Evolutionary conservation across 2,329 filamentous ascomycete species (phyloP).

Genomic region (Tolypocladium album): DNA sequence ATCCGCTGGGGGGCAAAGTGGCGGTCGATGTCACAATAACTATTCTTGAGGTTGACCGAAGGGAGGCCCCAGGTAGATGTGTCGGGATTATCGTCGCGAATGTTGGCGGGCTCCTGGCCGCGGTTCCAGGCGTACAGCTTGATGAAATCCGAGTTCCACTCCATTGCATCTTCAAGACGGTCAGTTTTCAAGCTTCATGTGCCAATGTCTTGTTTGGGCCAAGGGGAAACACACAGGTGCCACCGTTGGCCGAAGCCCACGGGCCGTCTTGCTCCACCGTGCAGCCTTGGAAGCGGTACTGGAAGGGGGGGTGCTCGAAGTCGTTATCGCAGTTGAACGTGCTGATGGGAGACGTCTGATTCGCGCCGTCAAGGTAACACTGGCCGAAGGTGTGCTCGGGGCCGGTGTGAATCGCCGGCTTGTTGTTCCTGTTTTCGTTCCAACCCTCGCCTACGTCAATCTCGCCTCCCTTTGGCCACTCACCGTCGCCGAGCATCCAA

Average conservation of each 20-base stretch:
- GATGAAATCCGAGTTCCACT: background rate
- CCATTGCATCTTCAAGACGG: background rate
- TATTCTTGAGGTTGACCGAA: background rate
- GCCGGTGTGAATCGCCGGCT: background rate
- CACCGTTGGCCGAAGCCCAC: background rate
- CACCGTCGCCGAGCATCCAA: slow-evolving; percentile 34
- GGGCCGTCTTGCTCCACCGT: background rate
- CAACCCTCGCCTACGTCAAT: slow-evolving; percentile 60
- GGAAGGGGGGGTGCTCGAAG: background rate
- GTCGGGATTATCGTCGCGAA: background rate
- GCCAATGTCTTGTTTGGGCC: background rate
- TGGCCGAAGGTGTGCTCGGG: background rate
- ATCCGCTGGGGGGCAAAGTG: background rate
- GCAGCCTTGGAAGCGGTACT: background rate
- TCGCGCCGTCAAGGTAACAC: background rate
- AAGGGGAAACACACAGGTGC: background rate
- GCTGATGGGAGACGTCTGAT: background rate
- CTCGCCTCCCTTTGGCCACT: slow-evolving; percentile 53
- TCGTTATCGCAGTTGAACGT: background rate
- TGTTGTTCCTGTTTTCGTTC: slow-evolving; percentile 42
- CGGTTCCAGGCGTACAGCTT: background rate
- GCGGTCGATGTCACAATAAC: background rate
- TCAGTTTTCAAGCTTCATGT: background rate
- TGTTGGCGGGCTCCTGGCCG: background rate
- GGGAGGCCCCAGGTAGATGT: background rate